Evolutionary conservation across 1,139 yeast genomes (phyloP).

Genomic region (Yamadazyma atlantica): DNA sequence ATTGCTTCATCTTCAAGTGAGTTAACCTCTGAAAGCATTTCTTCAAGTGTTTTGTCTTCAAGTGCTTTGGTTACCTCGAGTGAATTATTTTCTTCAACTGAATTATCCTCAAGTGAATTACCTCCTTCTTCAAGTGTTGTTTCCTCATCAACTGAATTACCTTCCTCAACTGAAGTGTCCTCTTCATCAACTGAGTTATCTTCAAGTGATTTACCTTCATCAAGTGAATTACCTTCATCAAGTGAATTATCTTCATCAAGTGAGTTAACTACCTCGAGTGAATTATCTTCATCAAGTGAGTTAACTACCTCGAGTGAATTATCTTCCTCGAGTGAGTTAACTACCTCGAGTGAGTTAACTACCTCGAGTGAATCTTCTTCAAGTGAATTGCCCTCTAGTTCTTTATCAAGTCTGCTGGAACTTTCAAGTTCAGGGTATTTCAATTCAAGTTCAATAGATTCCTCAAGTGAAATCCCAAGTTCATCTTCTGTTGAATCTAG

Average conservation of each 20-base stretch:
- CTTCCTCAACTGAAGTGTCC: not conserved
- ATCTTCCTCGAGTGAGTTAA: not conserved
- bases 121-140: slow-evolving; percentile 3
- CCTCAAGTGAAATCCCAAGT: not conserved
- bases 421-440: not conserved
- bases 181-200: slow-evolving; percentile 5
- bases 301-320: slow-evolving; percentile 6
- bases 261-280: slow-evolving; percentile 9
- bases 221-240: no score
- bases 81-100: slow-evolving; percentile 7
- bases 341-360: slow-evolving; percentile 4
- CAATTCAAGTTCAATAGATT: not conserved
- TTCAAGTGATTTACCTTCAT: not conserved
- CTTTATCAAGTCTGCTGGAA: not conserved
- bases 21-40: slow-evolving; percentile 10
- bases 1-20: slow-evolving; percentile 7
- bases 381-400: not conserved
- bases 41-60: not conserved
- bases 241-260: no score
- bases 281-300: slow-evolving; percentile 9
- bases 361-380: not conserved
- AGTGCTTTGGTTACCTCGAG: slow-evolving; percentile 8
- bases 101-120: slow-evolving; percentile 11
- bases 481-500: not conserved
- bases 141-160: slow-evolving; percentile 5